These are phyloP conservation scores for Aureobasidium melanogenum DNA, from an alignment of 2,329 filamentous ascomycete genomes.

Conservation along the genomic window DNA sequence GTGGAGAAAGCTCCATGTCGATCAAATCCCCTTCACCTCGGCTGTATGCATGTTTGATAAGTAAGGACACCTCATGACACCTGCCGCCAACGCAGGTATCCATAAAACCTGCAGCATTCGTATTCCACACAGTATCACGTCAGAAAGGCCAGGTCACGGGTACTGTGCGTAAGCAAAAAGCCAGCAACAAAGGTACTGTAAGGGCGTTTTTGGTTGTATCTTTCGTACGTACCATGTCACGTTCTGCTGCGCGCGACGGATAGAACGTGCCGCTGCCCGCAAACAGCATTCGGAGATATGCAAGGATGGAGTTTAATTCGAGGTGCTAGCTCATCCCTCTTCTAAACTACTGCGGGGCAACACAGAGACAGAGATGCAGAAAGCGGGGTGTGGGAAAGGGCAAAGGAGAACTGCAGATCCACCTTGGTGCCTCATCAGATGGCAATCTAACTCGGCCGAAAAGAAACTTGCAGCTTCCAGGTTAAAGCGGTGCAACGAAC, in stretches of 20 bases:
- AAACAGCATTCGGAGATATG: not conserved
- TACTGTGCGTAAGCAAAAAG: not conserved
- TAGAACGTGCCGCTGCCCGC: not conserved
- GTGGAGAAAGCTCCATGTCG: conserved; percentile 1
- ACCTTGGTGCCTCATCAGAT: not conserved
- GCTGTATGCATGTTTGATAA: conserved; percentile 1
- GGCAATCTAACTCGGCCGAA: not conserved
- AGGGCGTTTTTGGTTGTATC: not conserved
- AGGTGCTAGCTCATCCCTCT: not conserved
- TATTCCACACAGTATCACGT: not conserved
- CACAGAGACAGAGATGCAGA: not conserved
- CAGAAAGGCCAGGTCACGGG: conserved; percentile 3
- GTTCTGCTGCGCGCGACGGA: not conserved
- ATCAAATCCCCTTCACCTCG: not conserved
- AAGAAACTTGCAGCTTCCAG: not conserved
- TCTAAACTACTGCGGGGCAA: not conserved
- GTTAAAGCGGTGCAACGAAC: too few relatives aligned
- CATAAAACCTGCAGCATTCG: too few relatives aligned
- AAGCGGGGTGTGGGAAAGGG: not conserved
- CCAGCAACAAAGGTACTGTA: not conserved
- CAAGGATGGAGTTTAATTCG: not conserved
- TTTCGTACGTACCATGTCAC: conserved; percentile 9
- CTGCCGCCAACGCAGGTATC: too few relatives aligned
- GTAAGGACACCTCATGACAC: not conserved
- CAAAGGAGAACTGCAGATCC: not conserved